Evolutionary conservation across 2,329 filamentous ascomycete genomes (phyloP), one percentile per base, ranked within the genome.

Genomic region (Colletotrichum lentis): DNA sequence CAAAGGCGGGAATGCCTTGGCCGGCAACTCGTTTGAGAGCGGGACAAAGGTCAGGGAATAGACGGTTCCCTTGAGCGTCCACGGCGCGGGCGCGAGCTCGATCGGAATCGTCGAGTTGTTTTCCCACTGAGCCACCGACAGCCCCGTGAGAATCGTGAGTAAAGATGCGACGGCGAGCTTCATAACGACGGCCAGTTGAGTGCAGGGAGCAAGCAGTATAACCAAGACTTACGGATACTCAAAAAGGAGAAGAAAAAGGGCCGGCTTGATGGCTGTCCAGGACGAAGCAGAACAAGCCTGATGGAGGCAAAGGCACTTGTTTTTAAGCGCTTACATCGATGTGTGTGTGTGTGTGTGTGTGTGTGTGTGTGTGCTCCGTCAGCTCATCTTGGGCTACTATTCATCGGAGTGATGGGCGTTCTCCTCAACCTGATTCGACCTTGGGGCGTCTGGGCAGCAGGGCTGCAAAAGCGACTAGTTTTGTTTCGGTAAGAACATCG

Each of bases 51-150:
- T 64, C n/a, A 70, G 20, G 18, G 53, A 54, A 55, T 69, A 72
- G 14, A 72, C 64, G 5, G 61, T 69, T 39, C 68, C 71, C 60
- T 66, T 71, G 11, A 72, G 64, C 7, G 62, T 71, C 71, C 71
- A 72, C 12, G 71, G 71, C 27, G 71, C 54, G 4, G 63, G 70
- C 1, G 54, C 70, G 3, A 22, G 58, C 14, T 63, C 43, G 27
- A 72, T 72, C 10, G 69, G 61, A 16, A 41, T 56, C 10, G 69
- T 20, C 7, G 65, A 70, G 43, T 65, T 56, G 61, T 69, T 70
- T 20, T 62, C 47, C 68, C 59, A 68, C 41, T 70, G 65, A 11
- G 52, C 64, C 3, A 31, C 16, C 5, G 47, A 44, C 22, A 60
- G 46, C 5, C 62, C 55, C 11, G 56, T 41, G n/a, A 60, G 35